A percentile compares a stretch with the other conserved stretches of the same genome.
phyloP scores from a whole-genome alignment of 2,329 filamentous ascomycete genomes.

The Sporothrix dimorphospora region DNA sequence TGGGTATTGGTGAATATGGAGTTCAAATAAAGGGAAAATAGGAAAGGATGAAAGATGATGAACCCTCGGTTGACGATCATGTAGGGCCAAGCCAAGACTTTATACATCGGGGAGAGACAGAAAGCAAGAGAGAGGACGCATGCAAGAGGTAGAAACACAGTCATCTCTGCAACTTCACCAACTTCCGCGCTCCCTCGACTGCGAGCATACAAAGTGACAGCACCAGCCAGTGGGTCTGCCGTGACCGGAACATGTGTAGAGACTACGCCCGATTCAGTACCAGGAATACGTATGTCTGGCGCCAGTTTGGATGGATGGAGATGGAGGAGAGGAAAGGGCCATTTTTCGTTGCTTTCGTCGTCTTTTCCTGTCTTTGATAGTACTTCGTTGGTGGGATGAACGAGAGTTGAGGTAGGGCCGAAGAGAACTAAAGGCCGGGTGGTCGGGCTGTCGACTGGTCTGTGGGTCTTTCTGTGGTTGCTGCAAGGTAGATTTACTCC shows the following conservation, averaged over 20 bases:
- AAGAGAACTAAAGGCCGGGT: not conserved
- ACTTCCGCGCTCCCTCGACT: too few species aligned
- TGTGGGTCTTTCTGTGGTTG: too few species aligned
- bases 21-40: not conserved
- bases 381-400: too few species aligned
- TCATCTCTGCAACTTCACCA: not conserved
- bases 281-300: not conserved
- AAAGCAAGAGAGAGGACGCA: too few species aligned
- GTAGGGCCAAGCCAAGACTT: slow-evolving; percentile 1
- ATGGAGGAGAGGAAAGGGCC: not conserved
- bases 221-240: not conserved
- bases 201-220: too few species aligned
- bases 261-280: not conserved
- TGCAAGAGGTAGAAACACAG: too few species aligned
- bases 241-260: not conserved
- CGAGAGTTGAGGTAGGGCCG: too few species aligned
- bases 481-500: too few species aligned
- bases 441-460: too few species aligned
- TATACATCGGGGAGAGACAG: not conserved
- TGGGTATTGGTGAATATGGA: not conserved
- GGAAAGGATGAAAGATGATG: not conserved
- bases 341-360: too few species aligned
- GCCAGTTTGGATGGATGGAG: not conserved
- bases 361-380: not conserved
- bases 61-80: not conserved